These are phyloP conservation scores for Buxus sempervirens DNA, from an alignment of 164 flowering plant species.

Conservation along the genomic window DNA sequence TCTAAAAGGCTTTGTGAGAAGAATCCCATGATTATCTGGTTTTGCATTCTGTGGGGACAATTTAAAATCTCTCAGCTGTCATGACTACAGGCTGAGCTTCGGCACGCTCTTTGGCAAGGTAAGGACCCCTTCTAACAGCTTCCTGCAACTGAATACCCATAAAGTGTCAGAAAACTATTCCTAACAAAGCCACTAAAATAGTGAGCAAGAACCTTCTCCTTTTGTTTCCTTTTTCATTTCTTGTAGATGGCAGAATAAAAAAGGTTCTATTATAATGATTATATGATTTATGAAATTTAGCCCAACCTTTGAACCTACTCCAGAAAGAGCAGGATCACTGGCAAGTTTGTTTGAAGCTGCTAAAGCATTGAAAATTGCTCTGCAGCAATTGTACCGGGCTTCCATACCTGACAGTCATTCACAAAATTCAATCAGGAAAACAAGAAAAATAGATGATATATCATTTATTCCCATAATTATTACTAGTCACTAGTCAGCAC, in stretches of 20 bases:
- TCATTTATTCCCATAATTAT: background rate
- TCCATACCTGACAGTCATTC: constrained; percentile 70
- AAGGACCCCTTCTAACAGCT: constrained; percentile 79
- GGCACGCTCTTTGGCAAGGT: constrained; percentile 43
- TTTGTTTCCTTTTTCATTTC: no score
- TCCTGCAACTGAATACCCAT: constrained; percentile 30
- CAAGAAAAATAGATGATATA: background rate
- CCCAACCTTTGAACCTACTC: constrained; percentile 55
- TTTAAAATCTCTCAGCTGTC: constrained; percentile 76
- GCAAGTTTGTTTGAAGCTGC: constrained; percentile 31
- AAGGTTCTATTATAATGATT: background rate
- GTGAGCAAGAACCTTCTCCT: no score
- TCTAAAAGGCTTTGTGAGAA: no score
- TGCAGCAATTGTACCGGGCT: constrained; percentile 73
- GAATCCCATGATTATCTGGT: background rate
- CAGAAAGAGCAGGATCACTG: constrained; percentile 49
- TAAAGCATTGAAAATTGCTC: constrained; percentile 53
- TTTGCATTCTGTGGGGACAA: background rate
- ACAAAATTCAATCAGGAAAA: background rate
- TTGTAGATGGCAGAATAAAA: no score
- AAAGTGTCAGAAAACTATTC: background rate
- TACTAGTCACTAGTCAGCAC: no score
- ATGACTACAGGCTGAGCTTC: constrained; percentile 74
- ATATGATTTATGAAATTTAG: background rate
- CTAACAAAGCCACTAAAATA: no score